Evolutionary conservation across 331 rosid genomes (phyloP).

Genomic region (Acacia pycnantha): DNA sequence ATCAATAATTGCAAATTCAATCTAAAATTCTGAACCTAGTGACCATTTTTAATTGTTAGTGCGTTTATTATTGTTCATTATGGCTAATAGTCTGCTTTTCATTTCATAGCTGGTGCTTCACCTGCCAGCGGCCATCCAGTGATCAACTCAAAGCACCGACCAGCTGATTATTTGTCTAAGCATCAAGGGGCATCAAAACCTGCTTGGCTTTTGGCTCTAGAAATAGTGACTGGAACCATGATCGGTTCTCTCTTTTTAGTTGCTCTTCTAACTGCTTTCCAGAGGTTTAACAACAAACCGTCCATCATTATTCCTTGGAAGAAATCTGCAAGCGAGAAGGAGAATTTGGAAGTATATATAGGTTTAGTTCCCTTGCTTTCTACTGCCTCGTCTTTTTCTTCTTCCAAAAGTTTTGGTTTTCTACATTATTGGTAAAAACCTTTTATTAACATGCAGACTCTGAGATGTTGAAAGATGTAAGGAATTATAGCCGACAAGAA

Average conservation of each 20-base stretch:
- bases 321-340: slow-evolving; percentile 83
- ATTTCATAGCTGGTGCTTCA: slow-evolving; percentile 55
- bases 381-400: slow-evolving; percentile 3
- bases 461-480: slow-evolving; percentile 75
- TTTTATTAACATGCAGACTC: slow-evolving; percentile 54
- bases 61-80: slow-evolving; percentile 14
- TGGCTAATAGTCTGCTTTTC: slow-evolving; percentile 19
- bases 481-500: slow-evolving; percentile 71
- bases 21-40: neutral
- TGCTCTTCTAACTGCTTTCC: slow-evolving; percentile 69
- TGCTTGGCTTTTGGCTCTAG: slow-evolving; percentile 85
- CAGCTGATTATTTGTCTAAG: slow-evolving; percentile 40
- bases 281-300: slow-evolving; percentile 63
- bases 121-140: slow-evolving; percentile 49
- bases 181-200: slow-evolving; percentile 68
- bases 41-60: neutral
- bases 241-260: slow-evolving; percentile 69
- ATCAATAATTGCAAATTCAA: neutral
- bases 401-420: slow-evolving; percentile 9
- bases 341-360: slow-evolving; percentile 49
- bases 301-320: slow-evolving; percentile 94
- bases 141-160: slow-evolving; percentile 39
- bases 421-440: neutral
- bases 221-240: slow-evolving; percentile 76
- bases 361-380: slow-evolving; percentile 51